Conservation (phyloP, 768 basidiomycete genomes). For the Calvatia gigantea region DNA sequence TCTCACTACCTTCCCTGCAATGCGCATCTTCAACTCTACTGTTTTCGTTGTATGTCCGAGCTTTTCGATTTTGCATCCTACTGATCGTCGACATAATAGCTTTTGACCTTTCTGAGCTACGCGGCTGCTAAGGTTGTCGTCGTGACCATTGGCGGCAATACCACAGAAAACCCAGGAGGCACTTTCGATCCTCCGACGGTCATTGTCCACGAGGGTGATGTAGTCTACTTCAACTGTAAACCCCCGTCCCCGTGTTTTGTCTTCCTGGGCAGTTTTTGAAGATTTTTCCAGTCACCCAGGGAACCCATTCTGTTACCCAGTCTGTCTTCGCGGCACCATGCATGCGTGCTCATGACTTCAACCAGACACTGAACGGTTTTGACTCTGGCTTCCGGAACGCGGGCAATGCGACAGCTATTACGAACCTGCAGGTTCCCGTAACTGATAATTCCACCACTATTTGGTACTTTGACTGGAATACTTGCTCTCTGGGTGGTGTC, state of each 20-base stretch:
- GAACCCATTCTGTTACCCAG: slow-evolving; percentile 53
- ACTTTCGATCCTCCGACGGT: slow-evolving; percentile 47
- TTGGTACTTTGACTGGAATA: slow-evolving; percentile 59
- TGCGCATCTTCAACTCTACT: slow-evolving; percentile 10
- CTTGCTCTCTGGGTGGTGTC: slow-evolving; percentile 55
- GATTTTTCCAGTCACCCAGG: slow-evolving; percentile 39
- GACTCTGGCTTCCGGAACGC: slow-evolving; percentile 49
- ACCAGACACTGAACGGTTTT: slow-evolving; percentile 54
- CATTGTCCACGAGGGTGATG: slow-evolving; percentile 42
- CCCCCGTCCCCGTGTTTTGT: background rate
- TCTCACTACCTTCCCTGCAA: slow-evolving; percentile 3
- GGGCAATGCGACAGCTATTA: slow-evolving; percentile 42
- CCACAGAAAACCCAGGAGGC: slow-evolving; percentile 35
- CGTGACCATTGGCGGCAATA: slow-evolving; percentile 45
- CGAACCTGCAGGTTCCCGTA: slow-evolving; percentile 43
- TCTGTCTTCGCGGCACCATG: slow-evolving; percentile 56
- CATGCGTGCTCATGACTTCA: slow-evolving; percentile 42
- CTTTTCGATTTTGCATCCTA: background rate
- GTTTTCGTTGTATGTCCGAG: slow-evolving; percentile 13
- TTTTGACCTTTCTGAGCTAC: slow-evolving; percentile 17
- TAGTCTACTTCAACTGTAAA: slow-evolving; percentile 56
- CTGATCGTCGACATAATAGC: background rate
- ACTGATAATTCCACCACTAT: slow-evolving; percentile 40
- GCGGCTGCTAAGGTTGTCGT: slow-evolving; percentile 36
- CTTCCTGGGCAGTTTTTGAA: background rate